Conservation (phyloP, 768 basidiomycete species). For the Boletus sensibilis region DNA sequence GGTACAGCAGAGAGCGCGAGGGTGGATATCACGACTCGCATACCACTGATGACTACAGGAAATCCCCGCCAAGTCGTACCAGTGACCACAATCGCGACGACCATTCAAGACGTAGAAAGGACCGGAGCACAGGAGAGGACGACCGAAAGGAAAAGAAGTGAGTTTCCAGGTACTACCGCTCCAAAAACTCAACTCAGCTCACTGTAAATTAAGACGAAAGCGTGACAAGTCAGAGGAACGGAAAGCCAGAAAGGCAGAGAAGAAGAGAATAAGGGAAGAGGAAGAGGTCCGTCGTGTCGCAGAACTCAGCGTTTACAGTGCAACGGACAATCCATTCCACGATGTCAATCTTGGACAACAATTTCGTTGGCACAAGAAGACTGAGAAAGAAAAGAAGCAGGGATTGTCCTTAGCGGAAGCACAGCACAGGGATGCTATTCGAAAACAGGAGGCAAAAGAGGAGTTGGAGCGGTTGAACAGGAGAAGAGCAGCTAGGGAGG, state of each 20-base stretch:
- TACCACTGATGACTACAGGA: slow-evolving; percentile 31
- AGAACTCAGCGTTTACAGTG: slow-evolving; percentile 94
- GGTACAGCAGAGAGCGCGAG: slow-evolving; percentile 23
- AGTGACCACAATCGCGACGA: slow-evolving; percentile 31
- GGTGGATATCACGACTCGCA: slow-evolving; percentile 37
- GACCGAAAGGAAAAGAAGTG: slow-evolving; percentile 50
- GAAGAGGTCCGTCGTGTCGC: slow-evolving; percentile 92
- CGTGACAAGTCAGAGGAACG: slow-evolving; percentile 87
- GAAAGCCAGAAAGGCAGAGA: slow-evolving; percentile 82
- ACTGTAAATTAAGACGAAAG: slow-evolving; percentile 55
- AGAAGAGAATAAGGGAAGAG: slow-evolving; percentile 76
- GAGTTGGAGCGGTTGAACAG: slow-evolving; percentile 90
- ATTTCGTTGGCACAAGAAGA: slow-evolving; percentile 99
- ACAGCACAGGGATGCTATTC: slow-evolving; percentile 71
- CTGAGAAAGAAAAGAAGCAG: slow-evolving; percentile 89
- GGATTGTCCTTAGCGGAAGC: slow-evolving; percentile 80
- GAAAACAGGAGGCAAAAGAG: slow-evolving; percentile 90
- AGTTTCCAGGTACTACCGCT: slow-evolving; percentile 13
- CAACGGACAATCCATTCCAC: slow-evolving; percentile 97
- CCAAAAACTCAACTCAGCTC: not conserved
- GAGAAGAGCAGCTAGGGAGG: slow-evolving; percentile 89
- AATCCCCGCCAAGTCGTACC: slow-evolving; percentile 34
- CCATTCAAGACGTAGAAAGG: slow-evolving; percentile 28
- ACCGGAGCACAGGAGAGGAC: slow-evolving; percentile 25
- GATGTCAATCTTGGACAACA: slow-evolving; percentile 95